These are phyloP conservation scores for Picea engelmannii DNA, from an alignment of 83 land plant species.

Conservation along the genomic window DNA sequence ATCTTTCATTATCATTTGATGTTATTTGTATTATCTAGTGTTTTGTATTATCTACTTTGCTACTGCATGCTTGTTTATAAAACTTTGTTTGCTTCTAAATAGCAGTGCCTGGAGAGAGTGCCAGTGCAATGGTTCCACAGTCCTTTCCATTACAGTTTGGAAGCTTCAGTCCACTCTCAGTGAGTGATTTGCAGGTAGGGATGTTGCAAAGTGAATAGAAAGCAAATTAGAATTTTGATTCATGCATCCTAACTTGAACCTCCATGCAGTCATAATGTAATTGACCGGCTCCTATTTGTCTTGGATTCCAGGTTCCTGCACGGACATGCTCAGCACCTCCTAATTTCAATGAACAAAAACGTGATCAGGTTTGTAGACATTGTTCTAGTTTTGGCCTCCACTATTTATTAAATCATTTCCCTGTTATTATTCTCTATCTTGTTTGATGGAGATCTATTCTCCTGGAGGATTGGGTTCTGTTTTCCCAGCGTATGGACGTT, in stretches of 20 bases:
- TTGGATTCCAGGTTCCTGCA: conserved; percentile 63
- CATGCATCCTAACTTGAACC: too few species aligned
- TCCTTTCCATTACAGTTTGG: conserved; percentile 87
- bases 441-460: background rate
- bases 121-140: conserved; percentile 3
- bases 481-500: background rate
- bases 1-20: background rate
- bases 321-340: conserved; percentile 98
- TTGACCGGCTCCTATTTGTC: too few species aligned
- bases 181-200: conserved; percentile 23
- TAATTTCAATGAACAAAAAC: conserved; percentile 91
- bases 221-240: too few species aligned
- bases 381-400: too few species aligned
- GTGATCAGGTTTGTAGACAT: conserved; percentile 61
- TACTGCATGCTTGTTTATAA: background rate
- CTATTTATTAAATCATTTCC: background rate
- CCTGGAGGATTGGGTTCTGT: background rate
- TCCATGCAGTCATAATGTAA: too few species aligned
- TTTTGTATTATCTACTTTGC: background rate
- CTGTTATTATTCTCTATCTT: background rate
- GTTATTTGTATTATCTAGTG: background rate
- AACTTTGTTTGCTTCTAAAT: background rate
- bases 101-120: background rate
- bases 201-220: too few species aligned
- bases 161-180: conserved; percentile 66